phyloP scores from a whole-genome alignment of 208 protist genomes.

The Wallacemonas sp. region DNA sequence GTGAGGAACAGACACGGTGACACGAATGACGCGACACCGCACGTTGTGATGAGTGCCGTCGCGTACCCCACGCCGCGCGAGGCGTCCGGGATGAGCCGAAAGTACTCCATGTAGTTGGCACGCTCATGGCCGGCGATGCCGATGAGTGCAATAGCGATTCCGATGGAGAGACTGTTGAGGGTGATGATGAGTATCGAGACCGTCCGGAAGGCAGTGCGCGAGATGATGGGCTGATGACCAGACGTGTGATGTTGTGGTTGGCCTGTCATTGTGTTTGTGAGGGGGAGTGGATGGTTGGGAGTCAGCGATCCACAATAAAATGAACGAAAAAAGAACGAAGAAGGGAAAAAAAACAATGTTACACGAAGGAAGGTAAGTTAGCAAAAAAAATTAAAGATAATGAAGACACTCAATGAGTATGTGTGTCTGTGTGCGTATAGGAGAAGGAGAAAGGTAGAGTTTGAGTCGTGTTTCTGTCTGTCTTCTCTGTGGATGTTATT shows the following conservation, averaged over 20 bases:
- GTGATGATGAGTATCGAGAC: background rate
- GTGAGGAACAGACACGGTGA: slow-evolving; percentile 2
- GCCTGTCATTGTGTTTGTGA: too few species aligned
- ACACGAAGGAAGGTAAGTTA: background rate
- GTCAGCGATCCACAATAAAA: background rate
- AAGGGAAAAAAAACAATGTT: background rate
- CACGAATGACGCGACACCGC: background rate
- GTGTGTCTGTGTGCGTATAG: slow-evolving; percentile 3
- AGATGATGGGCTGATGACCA: too few species aligned
- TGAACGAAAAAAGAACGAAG: background rate
- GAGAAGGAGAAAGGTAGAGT: too few species aligned
- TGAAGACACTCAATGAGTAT: slow-evolving; percentile 4
- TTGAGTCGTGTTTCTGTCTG: too few species aligned
- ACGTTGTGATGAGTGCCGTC: slow-evolving; percentile 8
- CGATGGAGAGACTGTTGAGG: background rate
- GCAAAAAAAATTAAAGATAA: background rate
- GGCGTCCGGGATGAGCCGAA: slow-evolving; percentile 9
- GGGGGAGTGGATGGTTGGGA: too few species aligned
- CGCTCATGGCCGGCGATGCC: slow-evolving; percentile 1
- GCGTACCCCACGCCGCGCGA: slow-evolving; percentile 7
- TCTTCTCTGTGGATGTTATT: too few species aligned
- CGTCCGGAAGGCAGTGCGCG: background rate
- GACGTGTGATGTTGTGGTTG: too few species aligned
- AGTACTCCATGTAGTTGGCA: slow-evolving; percentile 4
- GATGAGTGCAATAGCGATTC: background rate